phyloP scores from a whole-genome alignment of 441 rosid genomes.

The Viola pubescens region DNA sequence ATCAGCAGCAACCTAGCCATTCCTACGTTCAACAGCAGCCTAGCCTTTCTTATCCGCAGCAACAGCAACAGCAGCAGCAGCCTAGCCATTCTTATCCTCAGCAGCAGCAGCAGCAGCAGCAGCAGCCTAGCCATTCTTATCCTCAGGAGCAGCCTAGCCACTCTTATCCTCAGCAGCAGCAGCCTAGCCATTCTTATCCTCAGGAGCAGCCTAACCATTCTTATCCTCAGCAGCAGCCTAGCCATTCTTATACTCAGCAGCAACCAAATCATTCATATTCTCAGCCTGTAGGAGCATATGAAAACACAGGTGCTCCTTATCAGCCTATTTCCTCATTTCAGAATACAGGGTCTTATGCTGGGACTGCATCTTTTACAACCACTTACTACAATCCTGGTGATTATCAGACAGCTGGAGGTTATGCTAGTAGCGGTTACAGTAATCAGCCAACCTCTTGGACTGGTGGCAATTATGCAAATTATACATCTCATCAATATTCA shows the following conservation, averaged over 20 bases:
- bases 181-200: constrained; percentile 39
- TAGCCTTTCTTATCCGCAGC: constrained; percentile 47
- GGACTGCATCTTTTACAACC: constrained; percentile 92
- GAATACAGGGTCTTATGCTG: constrained; percentile 99
- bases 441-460: constrained; percentile 57
- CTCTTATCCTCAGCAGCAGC: constrained; percentile 36
- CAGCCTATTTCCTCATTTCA: constrained; percentile 87
- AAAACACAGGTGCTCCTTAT: constrained; percentile 95
- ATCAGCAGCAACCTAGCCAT: constrained; percentile 52
- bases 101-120: constrained; percentile 71
- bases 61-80: constrained; percentile 55
- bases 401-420: constrained; percentile 99
- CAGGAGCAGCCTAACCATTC: constrained; percentile 54
- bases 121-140: constrained; percentile 38
- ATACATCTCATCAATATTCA: constrained; percentile 61
- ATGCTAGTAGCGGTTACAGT: constrained; percentile 65
- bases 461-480: constrained; percentile 61
- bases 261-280: constrained; percentile 67
- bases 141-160: constrained; percentile 52
- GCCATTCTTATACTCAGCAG: constrained; percentile 58
- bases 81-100: constrained; percentile 40
- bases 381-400: constrained; percentile 98
- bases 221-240: constrained; percentile 39
- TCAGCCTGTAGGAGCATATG: constrained; percentile 89
- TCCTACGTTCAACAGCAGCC: constrained; percentile 61